Base-by-base conservation (phyloP, 2,329 filamentous ascomycete species). In the Herpotrichia juniperi region DNA sequence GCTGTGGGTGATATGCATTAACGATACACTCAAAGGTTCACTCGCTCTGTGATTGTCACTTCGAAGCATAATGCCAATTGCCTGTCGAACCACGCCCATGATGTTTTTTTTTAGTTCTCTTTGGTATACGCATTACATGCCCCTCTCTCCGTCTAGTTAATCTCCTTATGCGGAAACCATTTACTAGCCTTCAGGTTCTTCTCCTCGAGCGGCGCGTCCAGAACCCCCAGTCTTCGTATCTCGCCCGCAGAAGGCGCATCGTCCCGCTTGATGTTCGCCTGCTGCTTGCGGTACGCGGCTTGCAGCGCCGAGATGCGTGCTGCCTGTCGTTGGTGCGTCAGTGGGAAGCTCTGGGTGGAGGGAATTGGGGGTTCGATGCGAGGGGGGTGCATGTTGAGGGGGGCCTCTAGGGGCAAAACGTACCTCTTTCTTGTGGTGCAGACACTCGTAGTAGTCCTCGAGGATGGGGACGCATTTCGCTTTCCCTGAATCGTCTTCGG, bases 371-470 rank as follows among this genome's bases (percentile, higher is more conserved):
- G 24, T 30, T 44, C 28, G 17, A 35, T 42, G 37, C 17, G n/a
- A 24, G 25, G 40, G 19, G 22, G 25, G 22, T 30, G 31, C 32
- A 35, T 22, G 10, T 37, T 21, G 17, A 32, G 39, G 14, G 47
- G 7, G 22, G 10, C 39, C 4, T 40, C 16, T 14, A 11, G n/a
- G 17, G 8, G 17, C 17, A 9, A 16, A 17, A 76, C 85, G 52
- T 70, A 97, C 94, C 91, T 99, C 94, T 81, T 99, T 99, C 83
- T 89, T 92, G 83, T 99, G 94, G 76, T 99, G 94, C 72, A 99
- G 80, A 78, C 96, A 99, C 81, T 99, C 94, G 75, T 97, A 96
- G 81, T 99, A 99, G 75, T 99, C 94, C 75, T 99, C 94, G 62
- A 97, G 82, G 4, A 87, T 84, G 14, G 90, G 88, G 16, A 83